Conservation (phyloP, 371 early-diverging fungal species). For the Nematocida displodere region DNA sequence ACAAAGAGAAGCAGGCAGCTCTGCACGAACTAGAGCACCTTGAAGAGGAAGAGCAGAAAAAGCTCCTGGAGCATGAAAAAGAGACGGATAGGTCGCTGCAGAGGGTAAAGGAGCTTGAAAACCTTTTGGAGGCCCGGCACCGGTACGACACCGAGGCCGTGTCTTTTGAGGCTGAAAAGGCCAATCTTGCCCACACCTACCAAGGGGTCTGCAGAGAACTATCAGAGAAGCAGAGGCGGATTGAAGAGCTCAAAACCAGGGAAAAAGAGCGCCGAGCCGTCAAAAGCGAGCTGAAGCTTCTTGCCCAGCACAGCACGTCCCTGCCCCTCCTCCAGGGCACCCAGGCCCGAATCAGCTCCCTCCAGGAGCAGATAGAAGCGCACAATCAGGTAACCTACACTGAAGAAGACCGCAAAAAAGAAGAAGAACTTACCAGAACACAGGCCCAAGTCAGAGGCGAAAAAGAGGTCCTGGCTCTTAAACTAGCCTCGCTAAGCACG, state of each 20-base stretch:
- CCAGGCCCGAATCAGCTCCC: no score
- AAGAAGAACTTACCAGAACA: no score
- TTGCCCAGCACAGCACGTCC: background rate
- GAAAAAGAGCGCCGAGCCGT: background rate
- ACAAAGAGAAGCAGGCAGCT: constrained; percentile 6
- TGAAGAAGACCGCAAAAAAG: no score
- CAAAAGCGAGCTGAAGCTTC: background rate
- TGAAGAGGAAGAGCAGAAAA: constrained; percentile 34
- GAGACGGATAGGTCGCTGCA: background rate
- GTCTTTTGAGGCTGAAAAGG: background rate
- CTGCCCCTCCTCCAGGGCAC: background rate
- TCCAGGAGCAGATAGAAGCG: no score
- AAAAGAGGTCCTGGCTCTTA: no score
- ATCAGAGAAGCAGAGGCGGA: background rate
- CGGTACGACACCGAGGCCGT: background rate
- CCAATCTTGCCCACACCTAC: background rate
- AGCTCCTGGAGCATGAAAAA: background rate
- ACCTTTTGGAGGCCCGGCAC: background rate
- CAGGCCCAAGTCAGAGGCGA: no score
- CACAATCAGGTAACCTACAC: no score
- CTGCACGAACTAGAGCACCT: constrained; percentile 27
- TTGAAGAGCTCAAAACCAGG: background rate
- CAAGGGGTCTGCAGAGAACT: background rate
- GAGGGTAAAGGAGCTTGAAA: constrained; percentile 28
- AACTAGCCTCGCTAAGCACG: no score